Evolutionary conservation across 441 rosid genomes (phyloP).

Genomic region (Lepidium campestre): DNA sequence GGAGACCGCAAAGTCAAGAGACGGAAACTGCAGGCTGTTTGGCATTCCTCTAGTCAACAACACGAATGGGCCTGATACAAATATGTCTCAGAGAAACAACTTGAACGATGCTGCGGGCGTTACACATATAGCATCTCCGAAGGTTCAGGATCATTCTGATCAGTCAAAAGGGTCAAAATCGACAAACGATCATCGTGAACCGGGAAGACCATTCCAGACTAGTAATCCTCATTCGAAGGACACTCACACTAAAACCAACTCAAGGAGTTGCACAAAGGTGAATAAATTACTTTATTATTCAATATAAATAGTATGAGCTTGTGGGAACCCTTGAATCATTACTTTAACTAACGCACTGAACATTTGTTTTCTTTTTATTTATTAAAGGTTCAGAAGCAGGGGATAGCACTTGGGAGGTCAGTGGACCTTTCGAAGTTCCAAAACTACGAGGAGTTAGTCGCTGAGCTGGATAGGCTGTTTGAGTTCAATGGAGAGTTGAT

Average conservation of each 20-base stretch:
- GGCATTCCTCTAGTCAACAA: slow-evolving; percentile 69
- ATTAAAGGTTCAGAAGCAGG: slow-evolving; percentile 84
- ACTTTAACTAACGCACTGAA: neutral
- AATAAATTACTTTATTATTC: neutral
- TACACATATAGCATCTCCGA: slow-evolving; percentile 26
- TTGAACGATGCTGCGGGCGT: slow-evolving; percentile 22
- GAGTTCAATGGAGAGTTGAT: slow-evolving; percentile 80
- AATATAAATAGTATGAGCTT: neutral
- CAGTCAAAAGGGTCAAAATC: slow-evolving; percentile 46
- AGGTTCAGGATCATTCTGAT: slow-evolving; percentile 37
- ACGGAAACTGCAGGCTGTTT: slow-evolving; percentile 77
- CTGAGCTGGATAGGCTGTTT: slow-evolving; percentile 79
- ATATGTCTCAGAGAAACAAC: slow-evolving; percentile 24
- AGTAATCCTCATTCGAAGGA: slow-evolving; percentile 39
- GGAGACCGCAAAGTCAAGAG: slow-evolving; percentile 40
- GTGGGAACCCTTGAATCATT: neutral
- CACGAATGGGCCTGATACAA: slow-evolving; percentile 38
- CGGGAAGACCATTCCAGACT: slow-evolving; percentile 36
- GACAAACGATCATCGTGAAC: slow-evolving; percentile 43
- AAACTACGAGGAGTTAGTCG: slow-evolving; percentile 68
- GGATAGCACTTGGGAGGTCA: slow-evolving; percentile 89
- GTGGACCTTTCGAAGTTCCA: slow-evolving; percentile 87
- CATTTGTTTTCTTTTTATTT: neutral
- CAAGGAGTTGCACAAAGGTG: slow-evolving; percentile 89
- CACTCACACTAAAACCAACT: slow-evolving; percentile 38